Evolutionary conservation across 148 eudicot species (phyloP).

Genomic region (Camellia granthamiana): DNA sequence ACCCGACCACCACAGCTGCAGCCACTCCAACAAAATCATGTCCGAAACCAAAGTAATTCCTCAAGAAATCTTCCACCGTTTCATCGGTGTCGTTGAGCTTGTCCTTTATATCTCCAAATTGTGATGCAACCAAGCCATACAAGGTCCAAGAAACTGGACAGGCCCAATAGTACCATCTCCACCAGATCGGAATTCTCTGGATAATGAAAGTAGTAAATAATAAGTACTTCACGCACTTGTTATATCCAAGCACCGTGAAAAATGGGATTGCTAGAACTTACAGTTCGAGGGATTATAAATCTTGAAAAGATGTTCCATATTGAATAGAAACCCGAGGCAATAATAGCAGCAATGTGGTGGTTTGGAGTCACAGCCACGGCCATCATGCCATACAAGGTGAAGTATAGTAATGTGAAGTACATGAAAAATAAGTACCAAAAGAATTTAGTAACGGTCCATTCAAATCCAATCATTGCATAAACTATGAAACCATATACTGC

Average conservation of each 20-base stretch:
- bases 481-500: slow-evolving; percentile 49
- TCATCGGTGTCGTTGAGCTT: not conserved
- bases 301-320: slow-evolving; percentile 67
- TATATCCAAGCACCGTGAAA: not conserved
- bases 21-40: slow-evolving; percentile 54
- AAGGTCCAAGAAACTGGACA: slow-evolving; percentile 65
- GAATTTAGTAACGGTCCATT: slow-evolving; percentile 62
- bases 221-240: not conserved
- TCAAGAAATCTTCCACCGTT: slow-evolving; percentile 36
- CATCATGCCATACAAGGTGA: slow-evolving; percentile 71
- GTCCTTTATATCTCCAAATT: slow-evolving; percentile 49
- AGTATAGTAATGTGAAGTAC: slow-evolving; percentile 59
- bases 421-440: slow-evolving; percentile 70
- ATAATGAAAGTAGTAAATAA: not conserved
- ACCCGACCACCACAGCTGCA: slow-evolving; percentile 44
- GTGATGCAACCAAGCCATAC: slow-evolving; percentile 60
- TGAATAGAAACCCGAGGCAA: slow-evolving; percentile 38
- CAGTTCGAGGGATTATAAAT: slow-evolving; percentile 57
- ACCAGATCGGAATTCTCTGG: slow-evolving; percentile 66
- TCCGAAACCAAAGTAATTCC: slow-evolving; percentile 41
- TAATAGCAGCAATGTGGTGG: slow-evolving; percentile 47
- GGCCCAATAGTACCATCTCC: slow-evolving; percentile 73
- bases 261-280: slow-evolving; percentile 26
- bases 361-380: slow-evolving; percentile 60
- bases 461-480: slow-evolving; percentile 68